Evolutionary conservation across 2,329 filamentous ascomycete species (phyloP).

Genomic region (Mycocentrospora acerina): DNA sequence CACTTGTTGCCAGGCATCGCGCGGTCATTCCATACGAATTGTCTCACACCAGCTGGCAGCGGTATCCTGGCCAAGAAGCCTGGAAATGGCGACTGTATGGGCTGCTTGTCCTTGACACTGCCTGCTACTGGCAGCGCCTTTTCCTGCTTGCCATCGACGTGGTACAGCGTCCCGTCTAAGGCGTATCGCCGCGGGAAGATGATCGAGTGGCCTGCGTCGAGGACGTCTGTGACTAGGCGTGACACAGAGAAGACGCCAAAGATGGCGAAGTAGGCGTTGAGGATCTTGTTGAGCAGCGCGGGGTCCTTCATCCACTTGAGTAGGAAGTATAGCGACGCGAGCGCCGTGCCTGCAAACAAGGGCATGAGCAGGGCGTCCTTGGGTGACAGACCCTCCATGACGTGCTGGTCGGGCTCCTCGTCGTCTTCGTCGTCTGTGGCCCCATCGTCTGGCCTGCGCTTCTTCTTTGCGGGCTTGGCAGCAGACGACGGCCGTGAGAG

Average conservation of each 20-base stretch:
- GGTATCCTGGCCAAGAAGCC: slow-evolving; percentile 51
- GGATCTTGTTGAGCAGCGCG: slow-evolving; percentile 74
- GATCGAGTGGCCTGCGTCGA: slow-evolving; percentile 66
- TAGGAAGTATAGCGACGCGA: slow-evolving; percentile 79
- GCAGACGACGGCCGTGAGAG: slow-evolving; percentile 82
- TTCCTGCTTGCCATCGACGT: slow-evolving; percentile 40
- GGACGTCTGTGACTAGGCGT: slow-evolving; percentile 70
- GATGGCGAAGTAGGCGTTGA: slow-evolving; percentile 80
- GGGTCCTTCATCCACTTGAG: slow-evolving; percentile 88
- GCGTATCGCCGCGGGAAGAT: slow-evolving; percentile 74
- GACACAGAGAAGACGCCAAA: slow-evolving; percentile 77
- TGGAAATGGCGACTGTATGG: slow-evolving; percentile 52
- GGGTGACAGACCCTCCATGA: slow-evolving; percentile 69
- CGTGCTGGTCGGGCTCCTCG: slow-evolving; percentile 53
- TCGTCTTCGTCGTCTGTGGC: slow-evolving; percentile 49
- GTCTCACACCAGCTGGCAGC: slow-evolving; percentile 41
- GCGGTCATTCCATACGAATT: slow-evolving; percentile 53
- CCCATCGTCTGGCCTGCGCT: slow-evolving; percentile 34
- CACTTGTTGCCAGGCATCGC: slow-evolving; percentile 53
- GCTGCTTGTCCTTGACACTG: slow-evolving; percentile 18
- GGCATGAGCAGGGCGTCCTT: slow-evolving; percentile 86
- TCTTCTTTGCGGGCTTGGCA: slow-evolving; percentile 58
- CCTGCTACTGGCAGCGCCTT: slow-evolving; percentile 38
- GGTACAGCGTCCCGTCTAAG: slow-evolving; percentile 53
- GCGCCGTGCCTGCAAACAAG: slow-evolving; percentile 69